Evolutionary conservation across 768 basidiomycete genomes (phyloP), one percentile per base, ranked within the genome.

Genomic region (Lactarius sanguifluus): DNA sequence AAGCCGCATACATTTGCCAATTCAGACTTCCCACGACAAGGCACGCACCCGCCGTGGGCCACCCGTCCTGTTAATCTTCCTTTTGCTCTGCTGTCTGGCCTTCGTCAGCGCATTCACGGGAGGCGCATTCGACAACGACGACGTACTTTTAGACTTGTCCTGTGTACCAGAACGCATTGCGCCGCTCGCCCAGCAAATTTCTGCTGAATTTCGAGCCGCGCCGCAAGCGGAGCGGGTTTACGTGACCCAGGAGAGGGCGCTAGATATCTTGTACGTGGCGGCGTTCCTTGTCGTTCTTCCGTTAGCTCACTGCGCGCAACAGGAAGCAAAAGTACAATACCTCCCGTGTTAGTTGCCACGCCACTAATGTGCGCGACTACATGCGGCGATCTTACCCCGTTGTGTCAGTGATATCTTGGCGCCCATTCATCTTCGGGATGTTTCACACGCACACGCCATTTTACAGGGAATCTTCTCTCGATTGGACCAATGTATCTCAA

Each of bases 71-170:
- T 20, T 61, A 13, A 8, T 25, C 1, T 28, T 66, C 4, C 50
- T 67, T 16, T 2, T 56, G 1, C 23, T 67, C 28, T 64, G 32
- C 41, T 59, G 58, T 12, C 4, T 63, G 25, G 50, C 62, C 2
- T 63, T 63, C 61, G 62, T 28, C 23, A 67, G 62, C 43, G 66
- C 62, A 23, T 41, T 59, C 20, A 23, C 15, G 32, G 36, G 40
- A 9, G 5, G 16, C 15, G 9, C 9, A 16, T 57, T 0, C 6
- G 6, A 3, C 52, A 9, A 30, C 16, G 6, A 2, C 41, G 9
- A 28, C 16, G n/a, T 1, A 23, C 5, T 2, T n/a, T 34, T 54
- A 2, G 15, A 12, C 5, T 12, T 45, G 18, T 30, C 41, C 13
- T n/a, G 54, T 5, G 57, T 59, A 3, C 58, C 66, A 20, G 62